phyloP scores from a whole-genome alignment of 768 basidiomycete species.

The Rhizopogon rudus region DNA sequence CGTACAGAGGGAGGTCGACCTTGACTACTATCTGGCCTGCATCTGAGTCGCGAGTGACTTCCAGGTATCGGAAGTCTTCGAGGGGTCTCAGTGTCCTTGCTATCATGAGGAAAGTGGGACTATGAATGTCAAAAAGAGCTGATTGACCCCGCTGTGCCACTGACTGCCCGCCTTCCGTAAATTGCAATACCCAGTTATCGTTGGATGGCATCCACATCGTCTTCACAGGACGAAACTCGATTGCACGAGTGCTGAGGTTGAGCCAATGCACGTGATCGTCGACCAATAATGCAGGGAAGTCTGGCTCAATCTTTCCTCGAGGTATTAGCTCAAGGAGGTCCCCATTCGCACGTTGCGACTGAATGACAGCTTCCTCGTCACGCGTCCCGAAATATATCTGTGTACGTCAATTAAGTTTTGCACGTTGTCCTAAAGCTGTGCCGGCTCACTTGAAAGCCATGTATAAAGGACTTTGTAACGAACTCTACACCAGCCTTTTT shows the following conservation, averaged over 20 bases:
- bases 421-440: not conserved
- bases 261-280: slow-evolving; percentile 19
- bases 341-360: not conserved
- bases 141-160: not conserved
- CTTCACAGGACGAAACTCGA: slow-evolving; percentile 16
- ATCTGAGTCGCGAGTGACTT: slow-evolving; percentile 7
- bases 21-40: slow-evolving; percentile 9
- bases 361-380: not conserved
- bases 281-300: slow-evolving; percentile 15
- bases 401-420: not conserved
- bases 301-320: slow-evolving; percentile 6
- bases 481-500: slow-evolving; percentile 30
- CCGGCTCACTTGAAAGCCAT: slow-evolving; percentile 15
- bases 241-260: slow-evolving; percentile 3
- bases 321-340: slow-evolving; percentile 14
- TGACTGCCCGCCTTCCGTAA: not conserved
- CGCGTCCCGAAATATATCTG: not conserved
- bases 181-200: slow-evolving; percentile 13
- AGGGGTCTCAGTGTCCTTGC: slow-evolving; percentile 8
- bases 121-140: slow-evolving; percentile 13
- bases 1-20: slow-evolving; percentile 29
- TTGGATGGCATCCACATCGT: slow-evolving; percentile 11
- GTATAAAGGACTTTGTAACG: slow-evolving; percentile 18
- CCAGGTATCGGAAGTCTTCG: slow-evolving; percentile 10
- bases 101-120: slow-evolving; percentile 16